These are phyloP conservation scores for Wilhelminamyces savonicus DNA, from an alignment of 805 yeast genomes.

Conservation along the genomic window DNA sequence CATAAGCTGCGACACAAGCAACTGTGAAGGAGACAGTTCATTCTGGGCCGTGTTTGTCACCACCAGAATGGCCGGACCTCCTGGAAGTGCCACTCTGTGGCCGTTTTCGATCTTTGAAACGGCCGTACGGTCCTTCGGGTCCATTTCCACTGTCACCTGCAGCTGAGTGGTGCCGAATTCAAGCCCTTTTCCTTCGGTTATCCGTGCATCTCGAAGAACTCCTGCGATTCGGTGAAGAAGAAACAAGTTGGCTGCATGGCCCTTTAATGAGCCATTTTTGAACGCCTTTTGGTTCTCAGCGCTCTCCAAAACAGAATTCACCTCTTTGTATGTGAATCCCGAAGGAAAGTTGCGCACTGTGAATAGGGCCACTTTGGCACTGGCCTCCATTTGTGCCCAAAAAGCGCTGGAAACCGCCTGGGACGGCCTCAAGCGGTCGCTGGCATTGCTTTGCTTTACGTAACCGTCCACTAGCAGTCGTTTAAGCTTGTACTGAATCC, in stretches of 20 bases:
- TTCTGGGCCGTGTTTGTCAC: constrained; percentile 10
- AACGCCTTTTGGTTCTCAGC: constrained; percentile 8
- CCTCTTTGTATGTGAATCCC: constrained; percentile 55
- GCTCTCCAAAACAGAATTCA: constrained; percentile 43
- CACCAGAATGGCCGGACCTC: constrained; percentile 6
- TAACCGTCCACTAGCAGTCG: constrained; percentile 13
- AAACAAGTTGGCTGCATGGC: constrained; percentile 16
- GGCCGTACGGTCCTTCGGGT: not conserved
- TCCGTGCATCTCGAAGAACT: constrained; percentile 17
- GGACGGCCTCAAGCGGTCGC: constrained; percentile 3
- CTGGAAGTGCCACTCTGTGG: not conserved
- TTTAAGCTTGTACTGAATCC: constrained; percentile 23
- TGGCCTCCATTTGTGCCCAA: constrained; percentile 8
- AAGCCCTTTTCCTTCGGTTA: constrained; percentile 15
- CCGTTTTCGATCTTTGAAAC: not conserved
- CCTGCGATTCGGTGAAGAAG: constrained; percentile 21
- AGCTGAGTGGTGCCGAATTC: constrained; percentile 11
- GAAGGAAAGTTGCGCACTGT: constrained; percentile 24
- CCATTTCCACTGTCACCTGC: constrained; percentile 9
- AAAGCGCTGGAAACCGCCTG: constrained; percentile 5
- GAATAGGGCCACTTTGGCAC: constrained; percentile 17
- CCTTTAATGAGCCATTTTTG: constrained; percentile 2
- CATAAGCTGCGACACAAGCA: constrained; percentile 81
- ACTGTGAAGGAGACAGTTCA: constrained; percentile 41
- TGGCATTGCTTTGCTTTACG: constrained; percentile 4